These are phyloP conservation scores for Aeschynomene evenia DNA, from an alignment of 306 rosid genomes.

Conservation along the genomic window DNA sequence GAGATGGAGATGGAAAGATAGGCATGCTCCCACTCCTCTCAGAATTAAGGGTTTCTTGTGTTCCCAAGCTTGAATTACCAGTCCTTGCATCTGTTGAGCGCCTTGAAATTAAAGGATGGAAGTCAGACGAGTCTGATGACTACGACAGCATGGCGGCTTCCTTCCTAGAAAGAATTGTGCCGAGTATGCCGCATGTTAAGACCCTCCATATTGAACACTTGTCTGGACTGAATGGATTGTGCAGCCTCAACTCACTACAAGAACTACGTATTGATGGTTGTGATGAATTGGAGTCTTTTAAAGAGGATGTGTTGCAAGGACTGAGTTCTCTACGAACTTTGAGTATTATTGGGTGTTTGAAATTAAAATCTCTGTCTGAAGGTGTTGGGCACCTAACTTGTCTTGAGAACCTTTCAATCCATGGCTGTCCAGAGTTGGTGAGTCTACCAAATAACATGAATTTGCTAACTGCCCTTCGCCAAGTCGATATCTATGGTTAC, in stretches of 20 bases:
- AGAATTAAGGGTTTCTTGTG: not conserved
- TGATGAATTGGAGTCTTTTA: not conserved
- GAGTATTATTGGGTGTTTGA: rapidly evolving
- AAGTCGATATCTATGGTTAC: rapidly evolving
- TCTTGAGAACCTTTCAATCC: not conserved
- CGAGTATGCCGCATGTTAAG: not conserved
- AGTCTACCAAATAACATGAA: not conserved
- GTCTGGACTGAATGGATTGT: not conserved
- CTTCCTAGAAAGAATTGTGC: not conserved
- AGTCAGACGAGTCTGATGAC: too few species aligned
- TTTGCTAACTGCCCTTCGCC: not conserved
- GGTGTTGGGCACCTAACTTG: not conserved
- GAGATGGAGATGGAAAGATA: not conserved
- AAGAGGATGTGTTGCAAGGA: not conserved
- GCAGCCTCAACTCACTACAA: not conserved
- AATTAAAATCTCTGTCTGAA: not conserved
- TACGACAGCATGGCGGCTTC: not conserved
- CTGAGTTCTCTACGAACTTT: not conserved
- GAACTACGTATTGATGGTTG: rapidly evolving
- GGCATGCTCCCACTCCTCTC: not conserved
- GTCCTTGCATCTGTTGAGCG: not conserved
- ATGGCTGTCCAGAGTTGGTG: not conserved
- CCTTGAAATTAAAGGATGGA: not conserved
- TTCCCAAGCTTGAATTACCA: not conserved
- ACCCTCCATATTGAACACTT: not conserved